Percentiles rank a stretch among this genome's conserved stretches.
phyloP scores from a whole-genome alignment of 1,284 basidiomycete genomes.

The Moniliophthora roreri region DNA sequence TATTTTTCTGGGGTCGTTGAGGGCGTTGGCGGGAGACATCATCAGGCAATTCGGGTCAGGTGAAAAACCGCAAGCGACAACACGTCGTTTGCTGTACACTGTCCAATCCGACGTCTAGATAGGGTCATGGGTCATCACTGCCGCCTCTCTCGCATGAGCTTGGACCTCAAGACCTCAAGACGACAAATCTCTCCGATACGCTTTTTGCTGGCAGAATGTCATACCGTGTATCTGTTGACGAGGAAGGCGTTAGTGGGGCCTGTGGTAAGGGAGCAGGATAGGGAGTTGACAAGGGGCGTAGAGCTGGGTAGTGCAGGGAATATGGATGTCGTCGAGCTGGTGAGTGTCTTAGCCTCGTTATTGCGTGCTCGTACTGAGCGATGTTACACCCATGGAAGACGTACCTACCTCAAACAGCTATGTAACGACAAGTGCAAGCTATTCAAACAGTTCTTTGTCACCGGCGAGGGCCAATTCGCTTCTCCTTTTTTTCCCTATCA shows the following conservation, averaged over 20 bases:
- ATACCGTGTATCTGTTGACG: conserved; percentile 75
- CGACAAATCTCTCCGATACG: conserved; percentile 71
- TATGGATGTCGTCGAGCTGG: conserved; percentile 85
- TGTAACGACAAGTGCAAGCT: conserved; percentile 87
- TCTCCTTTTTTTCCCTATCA: conserved; percentile 2
- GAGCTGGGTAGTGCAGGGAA: too few relatives aligned
- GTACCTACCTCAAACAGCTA: conserved; percentile 86
- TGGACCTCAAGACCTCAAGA: conserved; percentile 80
- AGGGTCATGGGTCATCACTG: conserved; percentile 40
- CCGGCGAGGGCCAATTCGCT: conserved; percentile 77
- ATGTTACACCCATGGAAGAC: conserved; percentile 79
- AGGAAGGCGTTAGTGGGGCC: conserved; percentile 71
- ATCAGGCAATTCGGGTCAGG: conserved; percentile 72
- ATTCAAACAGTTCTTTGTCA: conserved; percentile 82
- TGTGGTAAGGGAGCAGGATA: conserved; percentile 77
- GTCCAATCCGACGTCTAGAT: not conserved
- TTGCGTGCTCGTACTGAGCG: conserved; percentile 6
- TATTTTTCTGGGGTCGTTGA: conserved; percentile 85
- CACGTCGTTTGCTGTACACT: conserved; percentile 80
- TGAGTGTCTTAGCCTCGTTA: conserved; percentile 43
- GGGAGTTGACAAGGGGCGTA: conserved; percentile 75
- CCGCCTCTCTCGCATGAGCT: conserved; percentile 81
- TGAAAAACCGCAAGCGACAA: conserved; percentile 71
- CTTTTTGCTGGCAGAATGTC: conserved; percentile 82
- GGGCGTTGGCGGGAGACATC: conserved; percentile 74